A percentile compares a stretch with the other conserved stretches of the same genome.
Conservation (phyloP, 768 basidiomycete species). For the Lactarius hatsudake region DNA sequence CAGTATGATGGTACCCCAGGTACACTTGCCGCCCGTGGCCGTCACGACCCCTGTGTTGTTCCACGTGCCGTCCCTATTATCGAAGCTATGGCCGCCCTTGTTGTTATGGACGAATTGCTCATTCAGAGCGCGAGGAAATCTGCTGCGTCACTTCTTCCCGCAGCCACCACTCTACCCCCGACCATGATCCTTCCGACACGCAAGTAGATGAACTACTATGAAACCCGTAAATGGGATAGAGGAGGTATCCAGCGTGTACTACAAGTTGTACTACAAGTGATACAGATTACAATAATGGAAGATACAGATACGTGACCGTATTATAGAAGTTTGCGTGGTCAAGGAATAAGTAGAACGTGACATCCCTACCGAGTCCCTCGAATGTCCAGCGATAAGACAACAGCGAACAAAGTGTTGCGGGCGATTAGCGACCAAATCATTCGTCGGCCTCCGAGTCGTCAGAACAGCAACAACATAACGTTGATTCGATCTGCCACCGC, state of each 20-base stretch:
- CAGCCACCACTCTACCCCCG: constrained; percentile 83
- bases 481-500: constrained; percentile 72
- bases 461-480: constrained; percentile 59
- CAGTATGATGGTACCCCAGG: constrained; percentile 93
- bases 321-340: constrained; percentile 2
- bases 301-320: constrained; percentile 20
- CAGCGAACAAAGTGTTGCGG: neutral
- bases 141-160: constrained; percentile 74
- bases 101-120: constrained; percentile 91
- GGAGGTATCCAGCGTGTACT: constrained; percentile 19
- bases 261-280: constrained; percentile 5
- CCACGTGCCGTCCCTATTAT: constrained; percentile 97
- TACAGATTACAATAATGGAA: constrained; percentile 17
- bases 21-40: constrained; percentile 82
- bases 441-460: constrained; percentile 53
- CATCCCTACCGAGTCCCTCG: neutral
- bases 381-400: neutral
- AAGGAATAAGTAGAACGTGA: neutral
- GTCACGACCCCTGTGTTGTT: constrained; percentile 97
- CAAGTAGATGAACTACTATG: constrained; percentile 5
- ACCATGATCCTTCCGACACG: constrained; percentile 61
- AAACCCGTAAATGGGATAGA: constrained; percentile 10
- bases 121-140: constrained; percentile 83
- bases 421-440: constrained; percentile 21
- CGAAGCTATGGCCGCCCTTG: constrained; percentile 95